Base-by-base conservation (phyloP, 352 stramenopile species). In the Lagenidium giganteum region DNA sequence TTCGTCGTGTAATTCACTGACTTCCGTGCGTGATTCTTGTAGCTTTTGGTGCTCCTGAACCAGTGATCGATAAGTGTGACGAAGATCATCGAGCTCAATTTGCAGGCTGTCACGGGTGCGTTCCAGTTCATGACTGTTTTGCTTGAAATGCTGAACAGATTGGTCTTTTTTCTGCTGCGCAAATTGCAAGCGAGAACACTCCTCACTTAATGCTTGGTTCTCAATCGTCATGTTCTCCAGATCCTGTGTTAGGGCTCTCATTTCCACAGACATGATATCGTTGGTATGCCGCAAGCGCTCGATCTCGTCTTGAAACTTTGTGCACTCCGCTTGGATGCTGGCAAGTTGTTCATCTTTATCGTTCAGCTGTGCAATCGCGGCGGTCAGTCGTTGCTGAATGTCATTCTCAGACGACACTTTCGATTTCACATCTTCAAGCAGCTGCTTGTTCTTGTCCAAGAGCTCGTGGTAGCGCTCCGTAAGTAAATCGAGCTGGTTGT, bases 191-290 rank as follows among this genome's bases (percentile, higher is more conserved):
- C 68, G 56, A 4, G 51, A 64, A 37, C 72, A 86, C 24, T 88
- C 75, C 48, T 85, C 72, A 26, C 64, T 82, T 14, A 88, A 61
- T 23, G 66, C 67, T 43, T 88, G 75, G 29, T 88, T 88, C 31
- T 88, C 75, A n/a, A 86, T 53, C 12, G 72, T 88, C 75, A 88
- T 88, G 45, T 88, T 84, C 33, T 88, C 72, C 32, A 88, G 49
- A 37, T 88, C 75, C 54, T 84, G 72, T 16, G 65, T 53, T 2
- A 88, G 60, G 26, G 75, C 75, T 3, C 57, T 44, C 37, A 77
- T 47, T 34, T 88, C 75, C 1, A 54, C 69, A 35, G 57, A 65
- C 42, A 76, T 61, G 54, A 85, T 66, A 7, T 60, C 72, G 32
- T 82, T 75, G 16, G 73, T 37, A 30, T 83, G 67, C 31, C 77